Base-by-base conservation (phyloP, 176 grass and related monocot species). In the Oryza coarctata region DNA sequence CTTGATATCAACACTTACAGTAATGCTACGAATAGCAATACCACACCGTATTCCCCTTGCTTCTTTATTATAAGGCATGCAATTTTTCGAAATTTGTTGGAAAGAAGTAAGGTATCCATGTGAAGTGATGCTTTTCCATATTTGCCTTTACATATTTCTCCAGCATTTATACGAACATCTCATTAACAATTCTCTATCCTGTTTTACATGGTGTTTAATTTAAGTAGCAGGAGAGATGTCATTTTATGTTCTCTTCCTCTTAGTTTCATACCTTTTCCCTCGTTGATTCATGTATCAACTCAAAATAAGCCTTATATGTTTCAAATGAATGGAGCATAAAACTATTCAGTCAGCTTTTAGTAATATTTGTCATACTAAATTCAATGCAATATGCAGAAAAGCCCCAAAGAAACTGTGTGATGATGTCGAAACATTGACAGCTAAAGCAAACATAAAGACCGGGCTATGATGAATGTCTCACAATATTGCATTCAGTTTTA, bases 341-440 rank as follows among this genome's bases (percentile, higher is more conserved):
- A 41, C 44, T 63, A 73, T 22, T 29, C 14, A 55, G 28, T 63
- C 50, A 43, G 31, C 12, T 64, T 28, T 39, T 4, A 63, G 57
- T 4, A 29, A 52, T 71, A 9, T 18, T 70, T 77, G 36, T 70
- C n/a, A 70, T 76, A 63, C 17, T 32, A 77, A 40, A 77, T 70
- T 30, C 8, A 82, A 29, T 32, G 65, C 13, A 41, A 45, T 70
- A 65, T 33, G 26, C 60, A 87, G 27, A 82, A 73, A 82, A 47
- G 10, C 12, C 66, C 15, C n/a, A 45, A 71, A 82, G 70, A 52
- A 71, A 44, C 3, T 3, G 9, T 33, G 22, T 31, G 7, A 18
- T 69, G 28, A 26, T 55, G 49, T 38, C 6, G 33, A 18, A 63
- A 75, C 41, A 52, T 12, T 80, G 1, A 70, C 67, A 29, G 30